Conservation (phyloP, 805 yeast genomes). For the Clavispora vitiphila region DNA sequence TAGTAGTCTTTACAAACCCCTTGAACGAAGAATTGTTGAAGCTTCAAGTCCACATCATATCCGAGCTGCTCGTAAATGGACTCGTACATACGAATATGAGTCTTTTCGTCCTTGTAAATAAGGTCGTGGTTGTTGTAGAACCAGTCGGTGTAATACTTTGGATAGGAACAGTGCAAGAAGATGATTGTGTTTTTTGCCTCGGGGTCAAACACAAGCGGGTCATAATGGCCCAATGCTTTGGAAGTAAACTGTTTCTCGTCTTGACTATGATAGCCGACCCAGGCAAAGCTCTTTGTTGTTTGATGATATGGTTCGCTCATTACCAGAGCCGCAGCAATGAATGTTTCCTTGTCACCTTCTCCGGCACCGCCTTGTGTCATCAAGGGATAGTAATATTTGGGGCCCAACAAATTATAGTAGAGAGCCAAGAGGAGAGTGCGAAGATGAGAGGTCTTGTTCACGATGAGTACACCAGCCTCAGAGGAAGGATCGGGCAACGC, state of each 20-base stretch:
- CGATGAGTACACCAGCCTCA: conserved; percentile 66
- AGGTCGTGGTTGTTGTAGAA: conserved; percentile 23
- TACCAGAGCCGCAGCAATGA: conserved; percentile 61
- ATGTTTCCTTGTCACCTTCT: conserved; percentile 79
- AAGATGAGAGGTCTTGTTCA: conserved; percentile 56
- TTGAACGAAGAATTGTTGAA: conserved; percentile 34
- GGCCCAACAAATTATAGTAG: conserved; percentile 65
- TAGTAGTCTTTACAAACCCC: conserved; percentile 35
- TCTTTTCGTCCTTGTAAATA: conserved; percentile 23
- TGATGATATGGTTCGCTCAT: conserved; percentile 49
- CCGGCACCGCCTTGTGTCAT: conserved; percentile 72
- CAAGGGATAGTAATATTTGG: conserved; percentile 59
- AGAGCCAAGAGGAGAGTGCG: conserved; percentile 53
- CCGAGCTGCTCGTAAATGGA: conserved; percentile 32
- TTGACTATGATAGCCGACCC: conserved; percentile 36
- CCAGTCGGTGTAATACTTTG: conserved; percentile 37
- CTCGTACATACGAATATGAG: conserved; percentile 39
- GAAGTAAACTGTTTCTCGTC: conserved; percentile 17
- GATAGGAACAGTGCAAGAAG: conserved; percentile 60
- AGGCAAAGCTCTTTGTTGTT: conserved; percentile 39
- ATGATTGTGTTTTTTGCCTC: conserved; percentile 17
- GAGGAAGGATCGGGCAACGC: conserved; percentile 62
- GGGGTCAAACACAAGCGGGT: conserved; percentile 23
- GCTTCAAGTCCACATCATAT: conserved; percentile 39
- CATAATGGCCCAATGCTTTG: conserved; percentile 35